Conservation (phyloP, 192 early-diverging fungal species). For the Coemansia sp. region DNA sequence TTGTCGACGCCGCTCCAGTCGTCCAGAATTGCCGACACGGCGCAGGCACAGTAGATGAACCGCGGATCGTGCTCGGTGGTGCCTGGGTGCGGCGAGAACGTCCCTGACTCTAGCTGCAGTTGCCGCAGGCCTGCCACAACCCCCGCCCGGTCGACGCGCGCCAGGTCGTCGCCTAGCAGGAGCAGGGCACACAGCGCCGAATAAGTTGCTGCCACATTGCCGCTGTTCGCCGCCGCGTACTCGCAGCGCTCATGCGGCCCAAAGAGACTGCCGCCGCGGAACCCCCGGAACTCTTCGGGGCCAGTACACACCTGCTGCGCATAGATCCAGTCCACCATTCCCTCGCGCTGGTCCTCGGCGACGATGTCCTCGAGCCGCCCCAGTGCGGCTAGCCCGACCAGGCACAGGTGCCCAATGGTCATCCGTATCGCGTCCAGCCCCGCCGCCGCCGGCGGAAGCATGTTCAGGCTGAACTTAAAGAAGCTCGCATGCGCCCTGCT, state of each 20-base stretch:
- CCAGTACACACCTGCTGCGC: conserved; percentile 69
- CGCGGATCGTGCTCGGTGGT: conserved; percentile 81
- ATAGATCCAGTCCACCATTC: conserved; percentile 96
- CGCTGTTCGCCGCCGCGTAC: conserved; percentile 37
- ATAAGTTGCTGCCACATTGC: conserved; percentile 80
- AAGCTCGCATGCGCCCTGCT: conserved; percentile 60
- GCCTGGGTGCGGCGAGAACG: conserved; percentile 64
- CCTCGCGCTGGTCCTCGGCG: conserved; percentile 50
- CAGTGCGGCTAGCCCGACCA: conserved; percentile 77
- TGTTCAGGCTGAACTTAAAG: conserved; percentile 60
- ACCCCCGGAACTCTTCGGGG: conserved; percentile 34
- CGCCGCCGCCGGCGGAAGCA: conserved; percentile 67
- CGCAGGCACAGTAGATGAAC: conserved; percentile 88
- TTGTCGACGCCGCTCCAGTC: conserved; percentile 87
- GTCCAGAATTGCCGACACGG: conserved; percentile 70
- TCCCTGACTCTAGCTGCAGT: conserved; percentile 73
- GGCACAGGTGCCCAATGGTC: conserved; percentile 79
- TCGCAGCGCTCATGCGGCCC: conserved; percentile 27
- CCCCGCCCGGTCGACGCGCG: conserved; percentile 67
- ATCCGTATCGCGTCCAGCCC: conserved; percentile 75
- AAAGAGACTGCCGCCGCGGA: conserved; percentile 51
- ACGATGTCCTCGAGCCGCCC: conserved; percentile 56
- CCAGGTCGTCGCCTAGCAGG: conserved; percentile 83
- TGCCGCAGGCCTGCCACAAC: conserved; percentile 55
- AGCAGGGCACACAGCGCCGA: conserved; percentile 75